Evolutionary conservation across 2,329 filamentous ascomycete species (phyloP).

Genomic region (Epichloe scottii): DNA sequence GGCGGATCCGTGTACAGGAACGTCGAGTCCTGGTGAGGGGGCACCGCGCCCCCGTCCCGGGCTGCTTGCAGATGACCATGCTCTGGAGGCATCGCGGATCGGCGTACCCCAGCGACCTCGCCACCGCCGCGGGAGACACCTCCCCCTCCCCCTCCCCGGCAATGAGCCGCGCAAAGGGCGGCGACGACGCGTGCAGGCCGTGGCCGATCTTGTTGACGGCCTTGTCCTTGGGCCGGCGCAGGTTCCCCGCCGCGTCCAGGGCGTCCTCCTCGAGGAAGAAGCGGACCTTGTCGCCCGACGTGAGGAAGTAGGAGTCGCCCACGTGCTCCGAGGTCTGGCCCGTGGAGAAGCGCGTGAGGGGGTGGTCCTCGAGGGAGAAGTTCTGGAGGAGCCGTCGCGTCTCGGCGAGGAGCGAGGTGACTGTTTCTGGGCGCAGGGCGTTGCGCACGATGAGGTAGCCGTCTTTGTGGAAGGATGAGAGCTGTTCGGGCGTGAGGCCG

Average conservation of each 20-base stretch:
- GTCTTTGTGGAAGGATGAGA: conserved; percentile 62
- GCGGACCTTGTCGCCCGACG: conserved; percentile 78
- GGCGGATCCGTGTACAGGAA: conserved; percentile 87
- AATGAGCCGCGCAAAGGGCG: conserved; percentile 49
- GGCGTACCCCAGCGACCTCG: conserved; percentile 55
- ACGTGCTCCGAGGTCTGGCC: conserved; percentile 66
- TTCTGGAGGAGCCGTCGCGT: conserved; percentile 60
- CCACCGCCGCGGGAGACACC: conserved; percentile 47
- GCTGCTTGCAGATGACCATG: conserved; percentile 98
- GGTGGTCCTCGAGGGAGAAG: conserved; percentile 73
- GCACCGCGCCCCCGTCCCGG: conserved; percentile 90
- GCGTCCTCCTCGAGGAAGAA: conserved; percentile 98
- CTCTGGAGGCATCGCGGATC: conserved; percentile 76
- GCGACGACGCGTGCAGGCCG: conserved; percentile 56
- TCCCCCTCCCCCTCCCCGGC: conserved; percentile 28
- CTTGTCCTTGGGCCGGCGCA: conserved; percentile 66
- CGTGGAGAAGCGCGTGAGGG: conserved; percentile 88
- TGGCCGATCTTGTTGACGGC: conserved; percentile 89
- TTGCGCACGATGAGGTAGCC: conserved; percentile 82
- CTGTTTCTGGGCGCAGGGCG: conserved; percentile 55
- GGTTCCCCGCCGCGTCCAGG: conserved; percentile 50
- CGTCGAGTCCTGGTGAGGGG: conserved; percentile 81
- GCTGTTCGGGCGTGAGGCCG: conserved; percentile 60
- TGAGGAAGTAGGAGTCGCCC: conserved; percentile 88
- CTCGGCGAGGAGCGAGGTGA: conserved; percentile 57